Evolutionary conservation across 768 basidiomycete species (phyloP), one percentile per base, ranked within the genome.

Genomic region (Leccinum broughii): DNA sequence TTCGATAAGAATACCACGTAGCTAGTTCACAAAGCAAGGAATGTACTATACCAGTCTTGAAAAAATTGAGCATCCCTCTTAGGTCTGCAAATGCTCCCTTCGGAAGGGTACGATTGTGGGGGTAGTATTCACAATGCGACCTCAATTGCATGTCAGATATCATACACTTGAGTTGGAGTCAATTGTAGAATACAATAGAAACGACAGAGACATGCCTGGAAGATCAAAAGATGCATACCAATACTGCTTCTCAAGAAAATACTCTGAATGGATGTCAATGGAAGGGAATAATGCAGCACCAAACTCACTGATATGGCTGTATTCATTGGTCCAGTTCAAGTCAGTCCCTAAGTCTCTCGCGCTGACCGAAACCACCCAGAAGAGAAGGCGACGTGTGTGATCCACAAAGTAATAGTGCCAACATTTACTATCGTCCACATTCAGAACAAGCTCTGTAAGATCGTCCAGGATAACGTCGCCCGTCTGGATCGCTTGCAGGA

Each of bases 361-460:
- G 9, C 17, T 22, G 0, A 67, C 32, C 3, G 26, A 6, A 3
- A 64, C 51, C 6, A 66, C 17, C 66, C 65, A 66, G 24, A 68
- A 67, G n/a, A 67, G 58, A 53, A 66, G 66, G 26, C 49, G 62
- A 22, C 63, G 13, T 3, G 15, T 48, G 48, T 66, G 66, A 51
- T 66, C 66, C 9, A 61, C 65, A 28, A 66, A 66, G 49, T 66
- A 58, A 56, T 66, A 68, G 22, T 24, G 14, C 50, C 66, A 68
- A 20, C 3, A 1, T 3, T 8, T 14, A 10, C 2, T 3, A 10
- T 46, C 30, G 9, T 61, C 56, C 37, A 67, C 51, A 14, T 64
- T 64, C 3, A 63, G 6, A 4, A 63, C 64, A 3, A 65, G 39
- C 30, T 66, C 62, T 14, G 58, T 60, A 41, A 60, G 48, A 1